Conservation (phyloP, 257 asterid species). For the Nicotiana knightiana region DNA sequence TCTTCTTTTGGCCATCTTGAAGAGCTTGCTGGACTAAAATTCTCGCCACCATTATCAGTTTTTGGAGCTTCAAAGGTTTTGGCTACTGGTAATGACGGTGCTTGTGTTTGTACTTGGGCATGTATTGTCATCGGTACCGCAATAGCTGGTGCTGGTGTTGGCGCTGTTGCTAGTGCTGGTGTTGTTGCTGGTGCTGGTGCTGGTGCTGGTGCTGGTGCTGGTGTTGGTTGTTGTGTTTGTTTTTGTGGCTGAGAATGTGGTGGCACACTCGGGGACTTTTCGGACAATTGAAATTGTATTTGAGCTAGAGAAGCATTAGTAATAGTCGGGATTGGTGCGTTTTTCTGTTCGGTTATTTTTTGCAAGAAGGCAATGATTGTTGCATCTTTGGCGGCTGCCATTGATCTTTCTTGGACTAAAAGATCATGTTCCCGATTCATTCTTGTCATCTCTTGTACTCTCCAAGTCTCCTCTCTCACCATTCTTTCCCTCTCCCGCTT, state of each 20-base stretch:
- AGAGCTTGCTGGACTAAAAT: slow-evolving; percentile 25
- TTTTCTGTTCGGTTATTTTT: slow-evolving; percentile 44
- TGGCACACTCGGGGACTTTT: background rate
- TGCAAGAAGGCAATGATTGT: slow-evolving; percentile 71
- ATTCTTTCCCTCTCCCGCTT: slow-evolving; percentile 50
- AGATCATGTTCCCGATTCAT: slow-evolving; percentile 68
- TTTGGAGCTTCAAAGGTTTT: background rate
- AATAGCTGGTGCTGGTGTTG: background rate
- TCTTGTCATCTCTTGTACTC: slow-evolving; percentile 65
- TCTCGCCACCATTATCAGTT: slow-evolving; percentile 10
- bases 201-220: slow-evolving; percentile 2
- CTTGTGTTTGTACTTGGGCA: background rate
- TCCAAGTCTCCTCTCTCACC: slow-evolving; percentile 60
- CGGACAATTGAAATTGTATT: slow-evolving; percentile 12
- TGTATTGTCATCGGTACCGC: slow-evolving; percentile 1
- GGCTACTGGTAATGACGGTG: background rate
- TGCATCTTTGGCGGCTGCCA: slow-evolving; percentile 65
- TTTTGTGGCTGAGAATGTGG: slow-evolving; percentile 13
- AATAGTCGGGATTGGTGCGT: slow-evolving; percentile 19
- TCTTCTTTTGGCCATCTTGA: slow-evolving; percentile 80
- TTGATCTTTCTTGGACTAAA: slow-evolving; percentile 70
- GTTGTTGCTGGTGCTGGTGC: background rate
- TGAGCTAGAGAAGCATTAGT: slow-evolving; percentile 6
- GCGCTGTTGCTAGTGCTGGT: background rate
- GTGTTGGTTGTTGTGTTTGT: background rate